A percentile compares a stretch with the other conserved stretches of the same genome.
Conservation (phyloP, 805 yeast species). For the Lipomyces starkeyi region DNA sequence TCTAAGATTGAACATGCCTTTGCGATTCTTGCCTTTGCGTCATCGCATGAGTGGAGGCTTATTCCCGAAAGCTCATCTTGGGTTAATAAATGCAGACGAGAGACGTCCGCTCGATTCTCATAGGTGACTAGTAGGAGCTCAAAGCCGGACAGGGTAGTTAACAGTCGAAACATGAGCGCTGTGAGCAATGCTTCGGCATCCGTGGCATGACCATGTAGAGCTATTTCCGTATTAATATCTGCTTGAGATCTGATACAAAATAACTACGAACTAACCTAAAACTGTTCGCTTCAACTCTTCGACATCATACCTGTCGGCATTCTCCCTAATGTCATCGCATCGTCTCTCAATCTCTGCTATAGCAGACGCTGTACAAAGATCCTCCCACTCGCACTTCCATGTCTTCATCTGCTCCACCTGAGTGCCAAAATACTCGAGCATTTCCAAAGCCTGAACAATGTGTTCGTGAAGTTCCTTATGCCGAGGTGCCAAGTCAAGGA, state of each 20-base stretch:
- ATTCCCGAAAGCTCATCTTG: conserved; percentile 4
- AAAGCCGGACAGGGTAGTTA: conserved; percentile 15
- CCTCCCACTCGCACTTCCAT: conserved; percentile 18
- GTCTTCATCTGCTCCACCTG: conserved; percentile 12
- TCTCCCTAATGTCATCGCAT: neutral
- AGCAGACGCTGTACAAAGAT: conserved; percentile 1
- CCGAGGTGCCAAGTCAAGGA: neutral
- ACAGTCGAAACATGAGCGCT: conserved; percentile 16
- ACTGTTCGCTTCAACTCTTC: neutral
- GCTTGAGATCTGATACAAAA: neutral
- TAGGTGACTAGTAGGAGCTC: conserved; percentile 11
- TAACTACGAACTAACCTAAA: neutral
- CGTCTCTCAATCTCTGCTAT: neutral
- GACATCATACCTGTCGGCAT: neutral
- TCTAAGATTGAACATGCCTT: conserved; percentile 27
- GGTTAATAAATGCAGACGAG: conserved; percentile 14
- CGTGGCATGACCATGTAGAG: neutral
- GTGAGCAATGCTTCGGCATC: conserved; percentile 22
- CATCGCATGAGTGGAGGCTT: conserved; percentile 9
- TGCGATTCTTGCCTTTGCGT: neutral
- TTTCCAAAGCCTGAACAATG: conserved; percentile 8
- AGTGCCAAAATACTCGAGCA: neutral
- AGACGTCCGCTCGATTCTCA: conserved; percentile 16
- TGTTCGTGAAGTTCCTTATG: conserved; percentile 2
- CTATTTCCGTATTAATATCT: neutral